These are phyloP conservation scores for Umbelopsis sp. DNA, from an alignment of 192 early-diverging fungal species.

Conservation along the genomic window DNA sequence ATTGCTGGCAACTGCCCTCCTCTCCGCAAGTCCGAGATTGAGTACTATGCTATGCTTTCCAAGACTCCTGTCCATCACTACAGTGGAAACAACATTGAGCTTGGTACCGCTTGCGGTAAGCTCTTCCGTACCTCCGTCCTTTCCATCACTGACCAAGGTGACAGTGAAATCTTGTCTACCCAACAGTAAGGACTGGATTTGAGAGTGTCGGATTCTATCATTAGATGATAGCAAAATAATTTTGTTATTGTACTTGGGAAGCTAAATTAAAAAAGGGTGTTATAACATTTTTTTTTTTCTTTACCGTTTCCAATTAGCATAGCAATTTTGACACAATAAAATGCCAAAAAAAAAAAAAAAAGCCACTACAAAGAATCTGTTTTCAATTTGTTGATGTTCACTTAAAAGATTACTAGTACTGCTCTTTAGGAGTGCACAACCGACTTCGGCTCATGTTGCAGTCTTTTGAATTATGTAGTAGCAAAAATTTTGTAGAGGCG, in stretches of 20 bases:
- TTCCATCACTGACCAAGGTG: slow-evolving; percentile 98
- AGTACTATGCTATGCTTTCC: slow-evolving; percentile 99
- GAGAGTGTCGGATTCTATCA: background rate
- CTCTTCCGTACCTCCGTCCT: slow-evolving; percentile 95
- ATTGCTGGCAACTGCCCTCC: slow-evolving; percentile 99
- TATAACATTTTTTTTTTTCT: slow-evolving; percentile 8
- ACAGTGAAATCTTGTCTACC: slow-evolving; percentile 68
- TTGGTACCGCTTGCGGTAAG: slow-evolving; percentile 99
- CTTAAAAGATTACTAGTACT: no score
- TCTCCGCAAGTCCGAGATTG: slow-evolving; percentile 99
- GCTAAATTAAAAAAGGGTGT: background rate
- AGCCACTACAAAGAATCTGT: background rate
- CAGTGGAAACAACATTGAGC: slow-evolving; percentile 98
- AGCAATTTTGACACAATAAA: slow-evolving; percentile 17
- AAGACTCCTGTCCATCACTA: slow-evolving; percentile 99
- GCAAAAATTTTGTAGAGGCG: no score
- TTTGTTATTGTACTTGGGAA: slow-evolving; percentile 14
- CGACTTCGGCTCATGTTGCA: no score
- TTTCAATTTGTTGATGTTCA: background rate
- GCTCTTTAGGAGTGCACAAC: no score
- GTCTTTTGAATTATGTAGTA: no score
- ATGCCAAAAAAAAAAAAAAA: background rate
- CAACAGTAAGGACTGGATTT: slow-evolving; percentile 32
- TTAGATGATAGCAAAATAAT: background rate
- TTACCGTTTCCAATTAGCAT: background rate